Conservation (phyloP, 2,329 filamentous ascomycete genomes). For the Pseudopithomyces chartarum region DNA sequence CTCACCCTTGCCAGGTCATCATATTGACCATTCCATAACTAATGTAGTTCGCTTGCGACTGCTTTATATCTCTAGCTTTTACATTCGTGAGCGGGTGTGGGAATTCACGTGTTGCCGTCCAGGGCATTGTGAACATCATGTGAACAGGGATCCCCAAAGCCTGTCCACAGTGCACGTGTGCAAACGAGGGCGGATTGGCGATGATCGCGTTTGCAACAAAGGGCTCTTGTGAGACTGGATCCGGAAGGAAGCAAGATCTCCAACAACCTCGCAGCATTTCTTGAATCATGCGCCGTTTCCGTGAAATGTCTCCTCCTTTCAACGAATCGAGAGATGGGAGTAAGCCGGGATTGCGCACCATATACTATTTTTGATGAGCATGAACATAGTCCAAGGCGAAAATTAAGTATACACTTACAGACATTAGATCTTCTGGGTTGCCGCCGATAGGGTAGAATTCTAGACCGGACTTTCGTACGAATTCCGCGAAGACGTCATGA, state of each 20-base stretch:
- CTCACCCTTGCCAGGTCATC: conserved; percentile 56
- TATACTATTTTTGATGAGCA: conserved; percentile 32
- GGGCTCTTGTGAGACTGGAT: conserved; percentile 51
- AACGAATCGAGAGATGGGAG: conserved; percentile 33
- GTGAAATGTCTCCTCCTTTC: conserved; percentile 36
- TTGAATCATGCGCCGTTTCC: conserved; percentile 31
- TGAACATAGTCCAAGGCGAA: neutral
- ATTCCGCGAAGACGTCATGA: conserved; percentile 19
- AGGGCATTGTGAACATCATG: conserved; percentile 81
- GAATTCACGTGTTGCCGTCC: conserved; percentile 51
- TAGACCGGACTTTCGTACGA: conserved; percentile 21
- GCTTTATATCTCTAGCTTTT: conserved; percentile 41
- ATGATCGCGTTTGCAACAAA: conserved; percentile 83
- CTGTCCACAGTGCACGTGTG: conserved; percentile 74
- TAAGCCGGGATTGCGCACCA: conserved; percentile 55
- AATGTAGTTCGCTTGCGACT: conserved; percentile 48
- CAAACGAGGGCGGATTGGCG: conserved; percentile 77
- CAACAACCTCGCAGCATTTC: conserved; percentile 40
- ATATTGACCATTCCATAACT: conserved; percentile 55
- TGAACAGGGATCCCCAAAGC: conserved; percentile 73
- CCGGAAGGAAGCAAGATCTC: conserved; percentile 42
- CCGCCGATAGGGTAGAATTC: conserved; percentile 45
- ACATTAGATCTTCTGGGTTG: conserved; percentile 50
- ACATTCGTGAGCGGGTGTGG: conserved; percentile 59
- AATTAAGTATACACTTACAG: conserved; percentile 11